These are phyloP conservation scores for Kalmanozyma brasiliensis DNA, from an alignment of 1,284 basidiomycete species.

Conservation along the genomic window DNA sequence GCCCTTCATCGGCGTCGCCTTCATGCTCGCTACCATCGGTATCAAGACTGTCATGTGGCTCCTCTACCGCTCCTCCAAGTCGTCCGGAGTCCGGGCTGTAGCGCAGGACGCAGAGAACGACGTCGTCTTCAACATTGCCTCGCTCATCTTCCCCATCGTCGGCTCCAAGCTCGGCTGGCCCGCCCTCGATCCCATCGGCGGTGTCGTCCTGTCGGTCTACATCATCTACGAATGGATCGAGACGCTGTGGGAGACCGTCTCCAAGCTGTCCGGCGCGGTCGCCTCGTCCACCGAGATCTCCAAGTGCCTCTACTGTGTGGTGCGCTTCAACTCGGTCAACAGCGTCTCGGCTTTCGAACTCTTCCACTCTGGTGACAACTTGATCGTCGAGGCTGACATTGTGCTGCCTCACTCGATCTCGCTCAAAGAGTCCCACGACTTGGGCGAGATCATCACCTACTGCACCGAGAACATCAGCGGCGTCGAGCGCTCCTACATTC, in stretches of 20 bases:
- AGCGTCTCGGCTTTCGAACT: slow-evolving; percentile 63
- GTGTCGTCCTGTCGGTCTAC: slow-evolving; percentile 56
- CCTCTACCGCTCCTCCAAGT: slow-evolving; percentile 67
- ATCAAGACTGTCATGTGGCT: slow-evolving; percentile 72
- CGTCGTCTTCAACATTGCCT: slow-evolving; percentile 72
- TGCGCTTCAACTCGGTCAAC: slow-evolving; percentile 62
- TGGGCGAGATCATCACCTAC: slow-evolving; percentile 65
- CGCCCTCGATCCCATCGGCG: slow-evolving; percentile 64
- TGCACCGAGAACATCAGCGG: slow-evolving; percentile 58
- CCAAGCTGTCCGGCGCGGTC: slow-evolving; percentile 58
- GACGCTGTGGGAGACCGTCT: slow-evolving; percentile 61
- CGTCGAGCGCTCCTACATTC: slow-evolving; percentile 61
- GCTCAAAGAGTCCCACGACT: slow-evolving; percentile 65
- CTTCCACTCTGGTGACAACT: slow-evolving; percentile 64
- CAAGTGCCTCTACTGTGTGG: slow-evolving; percentile 61
- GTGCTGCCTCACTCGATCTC: slow-evolving; percentile 59
- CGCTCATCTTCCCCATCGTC: slow-evolving; percentile 72
- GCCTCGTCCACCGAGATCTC: slow-evolving; percentile 56
- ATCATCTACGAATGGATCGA: slow-evolving; percentile 65
- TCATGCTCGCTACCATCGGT: slow-evolving; percentile 72
- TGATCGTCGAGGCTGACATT: slow-evolving; percentile 65
- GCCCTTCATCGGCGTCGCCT: slow-evolving; percentile 62
- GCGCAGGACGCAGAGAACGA: slow-evolving; percentile 72
- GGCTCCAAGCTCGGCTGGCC: slow-evolving; percentile 50
- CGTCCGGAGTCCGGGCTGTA: slow-evolving; percentile 68